phyloP scores from a whole-genome alignment of 2,329 filamentous ascomycete species.

The Sporothrix pseudoabietina region DNA sequence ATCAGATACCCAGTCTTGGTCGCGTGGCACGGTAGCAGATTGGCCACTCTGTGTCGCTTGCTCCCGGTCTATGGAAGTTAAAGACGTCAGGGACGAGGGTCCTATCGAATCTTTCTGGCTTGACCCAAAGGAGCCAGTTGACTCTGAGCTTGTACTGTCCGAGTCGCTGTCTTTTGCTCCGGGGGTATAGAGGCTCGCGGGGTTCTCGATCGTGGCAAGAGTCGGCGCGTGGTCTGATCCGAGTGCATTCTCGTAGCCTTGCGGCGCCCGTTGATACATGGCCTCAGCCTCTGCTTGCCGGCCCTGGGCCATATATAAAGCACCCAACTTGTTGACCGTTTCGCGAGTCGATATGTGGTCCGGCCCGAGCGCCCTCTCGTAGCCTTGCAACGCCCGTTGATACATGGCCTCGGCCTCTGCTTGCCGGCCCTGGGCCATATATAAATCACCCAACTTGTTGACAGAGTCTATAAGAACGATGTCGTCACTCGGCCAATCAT shows the following conservation, averaged over 20 bases:
- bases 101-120: no score
- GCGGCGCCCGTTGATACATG: not conserved
- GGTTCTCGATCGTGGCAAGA: not conserved
- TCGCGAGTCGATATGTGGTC: not conserved
- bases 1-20: no score
- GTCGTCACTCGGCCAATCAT: not conserved
- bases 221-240: not conserved
- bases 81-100: no score
- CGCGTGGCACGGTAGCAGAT: no score
- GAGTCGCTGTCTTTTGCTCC: no score
- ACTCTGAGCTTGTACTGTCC: no score
- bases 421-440: not conserved
- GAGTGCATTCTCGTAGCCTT: not conserved
- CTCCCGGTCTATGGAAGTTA: no score
- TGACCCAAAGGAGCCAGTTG: no score
- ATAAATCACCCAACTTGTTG: not conserved
- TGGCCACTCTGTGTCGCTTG: no score
- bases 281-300: not conserved
- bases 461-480: not conserved
- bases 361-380: not conserved
- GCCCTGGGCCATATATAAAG: not conserved
- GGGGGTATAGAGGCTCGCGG: no score
- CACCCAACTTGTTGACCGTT: not conserved
- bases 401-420: not conserved
- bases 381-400: not conserved